These are phyloP conservation scores for Psilocybe subaeruginosa DNA, from an alignment of 768 basidiomycete genomes.

Conservation along the genomic window DNA sequence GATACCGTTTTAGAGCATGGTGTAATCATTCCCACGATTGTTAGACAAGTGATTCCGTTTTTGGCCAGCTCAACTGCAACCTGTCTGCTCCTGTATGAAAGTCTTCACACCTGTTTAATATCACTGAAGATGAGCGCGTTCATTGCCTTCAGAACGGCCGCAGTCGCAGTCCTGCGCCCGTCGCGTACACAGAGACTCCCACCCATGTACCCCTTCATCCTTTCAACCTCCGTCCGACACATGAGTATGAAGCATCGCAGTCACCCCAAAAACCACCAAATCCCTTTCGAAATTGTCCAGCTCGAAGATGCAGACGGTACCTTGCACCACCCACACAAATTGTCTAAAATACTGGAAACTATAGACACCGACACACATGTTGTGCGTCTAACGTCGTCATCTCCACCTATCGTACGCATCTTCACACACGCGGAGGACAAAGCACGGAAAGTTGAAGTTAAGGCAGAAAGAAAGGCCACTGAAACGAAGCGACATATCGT, in stretches of 20 bases:
- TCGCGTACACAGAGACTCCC: not conserved
- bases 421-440: slow-evolving; percentile 30
- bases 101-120: not conserved
- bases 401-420: slow-evolving; percentile 67
- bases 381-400: slow-evolving; percentile 56
- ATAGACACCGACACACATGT: slow-evolving; percentile 44
- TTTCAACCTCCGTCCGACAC: slow-evolving; percentile 8
- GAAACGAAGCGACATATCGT: slow-evolving; percentile 36
- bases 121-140: slow-evolving; percentile 29
- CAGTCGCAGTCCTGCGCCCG: slow-evolving; percentile 22
- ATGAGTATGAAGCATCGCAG: slow-evolving; percentile 1
- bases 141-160: slow-evolving; percentile 32
- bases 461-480: slow-evolving; percentile 40
- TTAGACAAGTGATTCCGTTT: not conserved
- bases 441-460: slow-evolving; percentile 35
- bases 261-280: slow-evolving; percentile 26
- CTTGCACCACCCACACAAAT: slow-evolving; percentile 18
- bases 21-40: not conserved
- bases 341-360: slow-evolving; percentile 46
- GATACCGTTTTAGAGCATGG: not conserved
- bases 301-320: slow-evolving; percentile 21
- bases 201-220: not conserved
- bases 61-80: not conserved
- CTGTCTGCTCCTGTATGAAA: too few relatives aligned
- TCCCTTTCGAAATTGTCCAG: slow-evolving; percentile 23